Conservation (phyloP, 306 rosid species). For the Medicago lupulina region DNA sequence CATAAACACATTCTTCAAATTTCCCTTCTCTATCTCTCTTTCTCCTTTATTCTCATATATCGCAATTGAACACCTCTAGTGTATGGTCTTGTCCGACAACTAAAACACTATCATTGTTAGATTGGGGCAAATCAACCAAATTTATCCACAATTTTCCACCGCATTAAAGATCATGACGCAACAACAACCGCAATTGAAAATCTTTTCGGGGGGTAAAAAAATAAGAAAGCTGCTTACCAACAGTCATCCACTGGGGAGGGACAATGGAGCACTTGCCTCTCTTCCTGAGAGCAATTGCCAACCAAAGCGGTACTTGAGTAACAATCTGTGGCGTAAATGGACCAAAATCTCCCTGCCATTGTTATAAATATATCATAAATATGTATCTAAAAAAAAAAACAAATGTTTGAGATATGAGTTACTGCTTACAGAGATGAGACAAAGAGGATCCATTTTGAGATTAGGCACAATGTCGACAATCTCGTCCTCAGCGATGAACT, state of each 20-base stretch:
- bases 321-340: slow-evolving; percentile 84
- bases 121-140: neutral
- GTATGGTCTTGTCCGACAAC: neutral
- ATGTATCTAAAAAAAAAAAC: slow-evolving; percentile 4
- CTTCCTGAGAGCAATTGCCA: slow-evolving; percentile 86
- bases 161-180: neutral
- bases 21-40: neutral
- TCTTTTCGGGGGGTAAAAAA: neutral
- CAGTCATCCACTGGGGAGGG: slow-evolving; percentile 82
- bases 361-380: neutral
- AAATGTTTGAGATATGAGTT: neutral
- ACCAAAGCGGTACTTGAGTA: slow-evolving; percentile 83
- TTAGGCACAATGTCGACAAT: slow-evolving; percentile 78
- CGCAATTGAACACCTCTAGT: slow-evolving; percentile 7
- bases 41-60: slow-evolving; percentile 18
- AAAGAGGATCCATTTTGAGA: slow-evolving; percentile 82
- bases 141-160: neutral
- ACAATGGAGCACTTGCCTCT: slow-evolving; percentile 83
- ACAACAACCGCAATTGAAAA: neutral
- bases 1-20: slow-evolving; percentile 16
- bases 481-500: slow-evolving; percentile 89
- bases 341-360: slow-evolving; percentile 88
- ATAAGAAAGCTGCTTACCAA: slow-evolving; percentile 60
- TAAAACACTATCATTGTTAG: neutral
- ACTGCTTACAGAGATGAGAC: slow-evolving; percentile 67